A percentile compares a stretch with the other conserved stretches of the same genome.
Evolutionary conservation across 2,329 filamentous ascomycete species (phyloP).

Genomic region (Albophoma yamanashiensis): DNA sequence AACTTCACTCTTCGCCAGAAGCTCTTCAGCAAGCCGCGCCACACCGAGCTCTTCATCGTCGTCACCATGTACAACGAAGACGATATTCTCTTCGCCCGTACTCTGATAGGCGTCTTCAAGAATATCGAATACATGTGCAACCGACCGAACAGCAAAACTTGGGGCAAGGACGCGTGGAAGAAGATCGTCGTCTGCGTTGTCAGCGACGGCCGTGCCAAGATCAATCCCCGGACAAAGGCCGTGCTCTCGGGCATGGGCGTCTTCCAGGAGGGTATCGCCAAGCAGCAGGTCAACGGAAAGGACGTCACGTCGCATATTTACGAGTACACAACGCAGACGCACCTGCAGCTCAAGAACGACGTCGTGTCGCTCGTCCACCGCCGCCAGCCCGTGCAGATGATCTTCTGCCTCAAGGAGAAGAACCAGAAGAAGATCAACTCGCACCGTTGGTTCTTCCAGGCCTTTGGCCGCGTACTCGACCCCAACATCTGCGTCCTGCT

Average conservation of each 20-base stretch:
- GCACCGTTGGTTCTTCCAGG: constrained; percentile 97
- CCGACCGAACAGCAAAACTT: constrained; percentile 86
- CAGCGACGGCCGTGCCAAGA: constrained; percentile 93
- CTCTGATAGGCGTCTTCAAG: constrained; percentile 95
- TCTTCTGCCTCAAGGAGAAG: constrained; percentile 98
- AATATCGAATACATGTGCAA: constrained; percentile 98
- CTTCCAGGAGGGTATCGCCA: constrained; percentile 96
- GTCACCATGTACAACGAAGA: constrained; percentile 99
- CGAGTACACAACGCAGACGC: constrained; percentile 84
- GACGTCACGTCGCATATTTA: constrained; percentile 97
- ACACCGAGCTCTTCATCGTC: constrained; percentile 92
- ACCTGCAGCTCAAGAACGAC: constrained; percentile 80
- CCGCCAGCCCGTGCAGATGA: constrained; percentile 85
- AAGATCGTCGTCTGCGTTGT: constrained; percentile 99
- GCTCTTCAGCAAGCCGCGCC: constrained; percentile 82
- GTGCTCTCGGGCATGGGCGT: constrained; percentile 88
- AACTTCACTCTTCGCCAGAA: constrained; percentile 87
- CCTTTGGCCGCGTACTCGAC: constrained; percentile 83
- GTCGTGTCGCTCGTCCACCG: constrained; percentile 77
- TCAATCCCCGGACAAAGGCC: constrained; percentile 83
- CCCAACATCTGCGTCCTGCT: constrained; percentile 96
- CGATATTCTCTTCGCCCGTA: constrained; percentile 88
- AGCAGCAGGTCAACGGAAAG: constrained; percentile 94
- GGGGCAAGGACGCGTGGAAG: constrained; percentile 98
- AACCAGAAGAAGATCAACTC: constrained; percentile 99